Conservation (phyloP, 129 eudicot genomes). For the Mikania micrantha region DNA sequence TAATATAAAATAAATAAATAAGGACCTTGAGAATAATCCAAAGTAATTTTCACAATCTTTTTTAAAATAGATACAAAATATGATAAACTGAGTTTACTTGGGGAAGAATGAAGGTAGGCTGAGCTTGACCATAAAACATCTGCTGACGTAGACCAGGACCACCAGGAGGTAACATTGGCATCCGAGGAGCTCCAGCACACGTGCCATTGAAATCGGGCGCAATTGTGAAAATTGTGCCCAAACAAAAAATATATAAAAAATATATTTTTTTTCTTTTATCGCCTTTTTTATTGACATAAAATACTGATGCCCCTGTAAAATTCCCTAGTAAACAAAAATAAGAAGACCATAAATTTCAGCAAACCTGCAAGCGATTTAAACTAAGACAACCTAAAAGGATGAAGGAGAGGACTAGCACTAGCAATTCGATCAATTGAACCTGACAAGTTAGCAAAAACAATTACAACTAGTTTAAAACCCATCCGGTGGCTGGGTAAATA, state of each 20-base stretch:
- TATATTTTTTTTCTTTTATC: neutral
- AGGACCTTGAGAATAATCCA: neutral
- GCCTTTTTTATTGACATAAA: neutral
- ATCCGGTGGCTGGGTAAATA: too few relatives aligned
- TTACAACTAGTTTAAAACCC: too few relatives aligned
- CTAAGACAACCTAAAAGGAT: too few relatives aligned
- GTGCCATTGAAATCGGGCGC: slow-evolving; percentile 75
- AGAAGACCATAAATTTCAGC: neutral
- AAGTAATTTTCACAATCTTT: neutral
- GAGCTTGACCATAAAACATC: slow-evolving; percentile 82
- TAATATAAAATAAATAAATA: neutral
- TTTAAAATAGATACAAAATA: neutral
- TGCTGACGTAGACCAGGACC: slow-evolving; percentile 90
- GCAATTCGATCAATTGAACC: too few relatives aligned
- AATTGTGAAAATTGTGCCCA: slow-evolving; percentile 90
- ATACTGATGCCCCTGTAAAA: neutral
- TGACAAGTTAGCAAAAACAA: too few relatives aligned
- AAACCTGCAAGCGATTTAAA: slow-evolving; percentile 85
- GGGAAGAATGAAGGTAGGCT: slow-evolving; percentile 83
- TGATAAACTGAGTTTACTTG: slow-evolving; percentile 48
- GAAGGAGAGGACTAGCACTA: too few relatives aligned
- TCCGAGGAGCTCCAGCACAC: slow-evolving; percentile 73
- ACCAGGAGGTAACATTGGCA: slow-evolving; percentile 95
- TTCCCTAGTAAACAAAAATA: neutral
- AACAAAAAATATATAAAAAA: neutral